Evolutionary conservation across 345 rosid genomes (phyloP).

Genomic region (Moricandia moricandioides): DNA sequence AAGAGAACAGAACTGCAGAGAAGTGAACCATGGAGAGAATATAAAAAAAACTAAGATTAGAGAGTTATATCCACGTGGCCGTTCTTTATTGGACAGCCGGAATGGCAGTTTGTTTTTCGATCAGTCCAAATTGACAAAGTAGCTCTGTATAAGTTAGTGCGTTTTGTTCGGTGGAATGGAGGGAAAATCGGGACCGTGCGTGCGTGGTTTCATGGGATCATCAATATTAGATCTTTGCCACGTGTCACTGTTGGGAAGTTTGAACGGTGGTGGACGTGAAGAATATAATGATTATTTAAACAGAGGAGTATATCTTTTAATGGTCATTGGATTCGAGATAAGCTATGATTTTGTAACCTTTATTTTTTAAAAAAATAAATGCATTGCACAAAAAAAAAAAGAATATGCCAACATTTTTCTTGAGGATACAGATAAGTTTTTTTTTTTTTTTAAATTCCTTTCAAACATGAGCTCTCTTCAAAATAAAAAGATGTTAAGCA

Average conservation of each 20-base stretch:
- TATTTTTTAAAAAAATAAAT: background rate
- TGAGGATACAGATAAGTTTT: background rate
- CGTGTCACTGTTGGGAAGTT: background rate
- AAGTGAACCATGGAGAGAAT: background rate
- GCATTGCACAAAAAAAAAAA: background rate
- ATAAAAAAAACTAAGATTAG: background rate
- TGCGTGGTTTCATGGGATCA: background rate
- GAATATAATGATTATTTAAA: background rate
- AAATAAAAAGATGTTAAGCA: background rate
- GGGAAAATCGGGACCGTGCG: background rate
- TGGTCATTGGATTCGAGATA: background rate
- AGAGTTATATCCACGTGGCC: constrained; percentile 3
- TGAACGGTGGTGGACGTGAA: background rate
- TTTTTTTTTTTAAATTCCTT: background rate
- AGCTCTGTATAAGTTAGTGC: background rate
- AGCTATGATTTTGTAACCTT: background rate
- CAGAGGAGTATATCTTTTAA: background rate
- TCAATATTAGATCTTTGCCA: background rate
- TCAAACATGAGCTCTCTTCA: background rate
- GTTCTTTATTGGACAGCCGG: background rate
- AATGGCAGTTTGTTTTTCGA: constrained; percentile 10
- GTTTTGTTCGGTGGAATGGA: background rate
- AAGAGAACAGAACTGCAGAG: background rate
- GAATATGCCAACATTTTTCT: background rate
- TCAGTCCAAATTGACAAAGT: background rate